phyloP scores from a whole-genome alignment of 2,329 filamentous ascomycete genomes.

The Metarhizium humberi region DNA sequence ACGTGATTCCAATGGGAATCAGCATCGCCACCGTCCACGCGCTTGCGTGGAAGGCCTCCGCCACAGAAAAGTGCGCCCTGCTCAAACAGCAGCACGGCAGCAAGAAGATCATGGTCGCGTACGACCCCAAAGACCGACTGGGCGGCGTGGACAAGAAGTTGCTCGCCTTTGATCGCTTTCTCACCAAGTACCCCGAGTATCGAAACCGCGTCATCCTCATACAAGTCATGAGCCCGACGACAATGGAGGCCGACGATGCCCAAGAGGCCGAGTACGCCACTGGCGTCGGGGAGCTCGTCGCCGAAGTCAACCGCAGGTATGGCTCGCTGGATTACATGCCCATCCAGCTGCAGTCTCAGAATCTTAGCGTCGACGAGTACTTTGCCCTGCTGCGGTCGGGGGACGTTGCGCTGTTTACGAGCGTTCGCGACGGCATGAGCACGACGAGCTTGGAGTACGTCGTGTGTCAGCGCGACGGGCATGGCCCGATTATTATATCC shows the following conservation, averaged over 20 bases:
- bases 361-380: constrained; percentile 80
- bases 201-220: constrained; percentile 82
- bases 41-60: constrained; percentile 60
- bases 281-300: constrained; percentile 80
- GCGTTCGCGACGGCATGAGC: constrained; percentile 93
- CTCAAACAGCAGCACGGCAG: constrained; percentile 69
- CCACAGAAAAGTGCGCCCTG: constrained; percentile 61
- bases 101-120: constrained; percentile 87
- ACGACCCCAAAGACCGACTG: constrained; percentile 85
- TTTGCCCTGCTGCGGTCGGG: constrained; percentile 81
- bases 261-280: constrained; percentile 71
- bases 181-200: constrained; percentile 85
- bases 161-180: constrained; percentile 83
- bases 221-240: constrained; percentile 78
- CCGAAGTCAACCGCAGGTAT: constrained; percentile 81
- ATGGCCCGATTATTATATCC: constrained; percentile 86
- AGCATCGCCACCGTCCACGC: constrained; percentile 68
- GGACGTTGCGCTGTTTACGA: constrained; percentile 88
- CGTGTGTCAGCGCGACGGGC: constrained; percentile 76
- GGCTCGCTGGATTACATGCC: constrained; percentile 82
- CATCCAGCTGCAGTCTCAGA: constrained; percentile 91
- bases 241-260: constrained; percentile 68
- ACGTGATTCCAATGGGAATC: constrained; percentile 46
- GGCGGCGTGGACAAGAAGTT: constrained; percentile 88
- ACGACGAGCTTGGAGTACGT: constrained; percentile 95